Base-by-base conservation (phyloP, 2,329 filamentous ascomycete species). In the Nemania sp. region DNA sequence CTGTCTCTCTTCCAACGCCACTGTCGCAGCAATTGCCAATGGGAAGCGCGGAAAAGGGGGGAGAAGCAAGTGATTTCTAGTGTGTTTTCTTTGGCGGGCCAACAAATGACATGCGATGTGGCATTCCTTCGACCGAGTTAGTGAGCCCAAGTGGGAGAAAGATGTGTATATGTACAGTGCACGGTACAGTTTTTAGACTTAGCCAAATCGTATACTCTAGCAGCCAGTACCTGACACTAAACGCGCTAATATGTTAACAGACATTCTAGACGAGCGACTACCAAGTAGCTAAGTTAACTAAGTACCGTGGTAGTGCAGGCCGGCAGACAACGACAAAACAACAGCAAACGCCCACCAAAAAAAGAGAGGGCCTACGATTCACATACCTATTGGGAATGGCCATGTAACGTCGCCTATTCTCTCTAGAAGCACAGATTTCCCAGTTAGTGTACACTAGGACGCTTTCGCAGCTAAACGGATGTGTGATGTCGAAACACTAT, bases 361-460 rank as follows among this genome's bases (percentile, higher is more conserved):
- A 31, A 14, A 31, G 28, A 31, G 3, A 14, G n/a, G 11, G 9
- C 4, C 28, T 14, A 31, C 9, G n/a, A 14, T 31, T 7, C 19
- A 41, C 11, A 15, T 37, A 36, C 14, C 17, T 40, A 34, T 49
- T 14, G 24, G 41, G 49, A 33, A 22, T 22, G 20, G 24, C 22
- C 41, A 56, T 56, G 57, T 58, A 60, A 61, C 57, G 57, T 58
- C 59, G 54, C 39, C 54, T 60, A 43, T 33, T 47, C 34, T 39
- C 51, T 47, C 22, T 39, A 26, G 23, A 26, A 26, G 37, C 17
- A 34, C 17, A 23, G n/a, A 14, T 23, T 14, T 30, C 26, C 26
- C 11, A 12, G 26, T 44, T 44, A 22, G 26, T 31, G 41, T 6
- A 7, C 6, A 30, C 6, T 6, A 30, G 26, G 26, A 14, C 26